A percentile compares a stretch with the other conserved stretches of the same genome.
Evolutionary conservation across 148 eudicot species (phyloP).

Genomic region (Vaccinium macrocarpon): DNA sequence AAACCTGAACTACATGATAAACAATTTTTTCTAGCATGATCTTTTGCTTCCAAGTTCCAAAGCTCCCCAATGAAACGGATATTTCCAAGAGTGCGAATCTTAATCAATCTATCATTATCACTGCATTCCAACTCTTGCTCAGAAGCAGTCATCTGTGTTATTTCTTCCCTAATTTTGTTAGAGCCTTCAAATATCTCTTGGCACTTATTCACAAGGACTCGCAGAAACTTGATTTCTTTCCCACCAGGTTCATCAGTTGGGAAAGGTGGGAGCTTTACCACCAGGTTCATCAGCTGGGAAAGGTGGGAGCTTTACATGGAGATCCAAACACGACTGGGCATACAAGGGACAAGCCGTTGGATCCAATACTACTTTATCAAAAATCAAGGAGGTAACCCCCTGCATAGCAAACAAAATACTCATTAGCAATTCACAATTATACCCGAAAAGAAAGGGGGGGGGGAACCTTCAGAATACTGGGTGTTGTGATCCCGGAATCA

Average conservation of each 20-base stretch:
- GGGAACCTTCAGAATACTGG: slow-evolving; percentile 77
- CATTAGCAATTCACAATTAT: slow-evolving; percentile 9
- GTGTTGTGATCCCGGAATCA: slow-evolving; percentile 78
- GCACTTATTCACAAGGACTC: slow-evolving; percentile 76
- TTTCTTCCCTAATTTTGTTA: slow-evolving; percentile 66
- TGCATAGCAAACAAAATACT: slow-evolving; percentile 28
- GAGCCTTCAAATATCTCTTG: slow-evolving; percentile 98
- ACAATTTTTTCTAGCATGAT: slow-evolving; percentile 91
- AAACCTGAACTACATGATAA: slow-evolving; percentile 88
- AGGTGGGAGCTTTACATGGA: slow-evolving; percentile 67
- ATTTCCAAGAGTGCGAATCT: slow-evolving; percentile 91
- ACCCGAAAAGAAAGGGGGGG: not conserved
- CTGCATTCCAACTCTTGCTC: slow-evolving; percentile 86
- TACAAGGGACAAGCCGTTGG: slow-evolving; percentile 99
- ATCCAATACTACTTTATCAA: slow-evolving; percentile 92
- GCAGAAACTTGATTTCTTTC: slow-evolving; percentile 76
- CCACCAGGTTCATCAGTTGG: slow-evolving; percentile 83
- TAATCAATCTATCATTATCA: slow-evolving; percentile 75
- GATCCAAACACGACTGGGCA: slow-evolving; percentile 77
- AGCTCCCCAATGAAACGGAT: slow-evolving; percentile 98
- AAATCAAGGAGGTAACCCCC: slow-evolving; percentile 88
- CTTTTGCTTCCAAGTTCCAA: slow-evolving; percentile 82
- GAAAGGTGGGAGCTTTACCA: too few relatives aligned
- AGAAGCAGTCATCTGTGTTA: slow-evolving; percentile 67
- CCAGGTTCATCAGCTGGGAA: slow-evolving; percentile 86